A percentile compares a stretch with the other conserved stretches of the same genome.
phyloP scores from a whole-genome alignment of 2,329 filamentous ascomycete genomes.

The Pseudogymnoascus sp. region DNA sequence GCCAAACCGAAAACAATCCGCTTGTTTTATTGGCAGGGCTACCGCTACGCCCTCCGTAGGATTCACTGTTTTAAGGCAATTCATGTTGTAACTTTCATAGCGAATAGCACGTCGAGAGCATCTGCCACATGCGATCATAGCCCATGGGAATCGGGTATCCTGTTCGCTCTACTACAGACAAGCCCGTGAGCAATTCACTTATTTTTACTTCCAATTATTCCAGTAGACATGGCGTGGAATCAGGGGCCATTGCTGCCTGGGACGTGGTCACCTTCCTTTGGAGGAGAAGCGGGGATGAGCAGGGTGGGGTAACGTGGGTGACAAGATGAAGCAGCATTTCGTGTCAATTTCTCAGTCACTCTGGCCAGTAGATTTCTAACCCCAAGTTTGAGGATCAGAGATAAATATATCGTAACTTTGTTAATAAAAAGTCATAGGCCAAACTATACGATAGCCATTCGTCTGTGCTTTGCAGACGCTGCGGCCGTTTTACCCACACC shows the following conservation, averaged over 20 bases:
- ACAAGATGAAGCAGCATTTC: neutral
- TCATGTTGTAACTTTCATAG: neutral
- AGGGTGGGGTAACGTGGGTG: neutral
- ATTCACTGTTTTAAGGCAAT: neutral
- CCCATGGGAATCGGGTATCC: neutral
- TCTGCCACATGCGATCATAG: neutral
- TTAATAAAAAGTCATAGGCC: neutral
- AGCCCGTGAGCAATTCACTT: neutral
- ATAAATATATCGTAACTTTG: neutral
- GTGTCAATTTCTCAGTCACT: neutral
- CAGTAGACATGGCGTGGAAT: neutral
- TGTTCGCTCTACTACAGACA: neutral
- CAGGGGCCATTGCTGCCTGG: neutral
- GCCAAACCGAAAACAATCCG: neutral
- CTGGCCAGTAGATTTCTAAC: neutral
- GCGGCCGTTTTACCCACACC: constrained; percentile 44
- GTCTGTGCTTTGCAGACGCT: constrained; percentile 49
- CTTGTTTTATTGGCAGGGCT: neutral
- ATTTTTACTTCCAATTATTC: neutral
- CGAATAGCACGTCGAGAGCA: neutral
- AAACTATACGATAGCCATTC: neutral
- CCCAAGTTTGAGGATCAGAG: neutral
- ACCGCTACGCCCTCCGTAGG: neutral
- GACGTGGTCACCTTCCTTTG: neutral
- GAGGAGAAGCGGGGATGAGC: neutral